phyloP scores from a whole-genome alignment of 768 basidiomycete species.

The Neoboletus brunneissimus region DNA sequence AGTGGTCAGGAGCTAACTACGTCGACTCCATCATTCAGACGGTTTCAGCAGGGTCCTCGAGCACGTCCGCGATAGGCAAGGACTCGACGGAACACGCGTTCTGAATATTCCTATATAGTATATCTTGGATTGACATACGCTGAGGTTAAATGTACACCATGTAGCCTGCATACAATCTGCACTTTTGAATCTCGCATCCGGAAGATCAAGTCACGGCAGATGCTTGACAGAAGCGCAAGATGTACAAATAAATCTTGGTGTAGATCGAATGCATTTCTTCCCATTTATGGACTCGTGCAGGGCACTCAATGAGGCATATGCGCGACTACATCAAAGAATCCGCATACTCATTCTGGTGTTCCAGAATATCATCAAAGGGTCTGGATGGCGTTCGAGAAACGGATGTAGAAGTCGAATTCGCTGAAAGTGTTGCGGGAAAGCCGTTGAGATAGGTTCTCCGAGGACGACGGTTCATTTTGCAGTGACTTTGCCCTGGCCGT shows the following conservation, averaged over 20 bases:
- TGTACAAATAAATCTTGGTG: conserved; percentile 12
- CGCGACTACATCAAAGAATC: conserved; percentile 6
- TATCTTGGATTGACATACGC: background rate
- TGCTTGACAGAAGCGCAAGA: conserved; percentile 5
- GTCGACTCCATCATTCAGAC: conserved; percentile 82
- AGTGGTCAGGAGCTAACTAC: conserved; percentile 95
- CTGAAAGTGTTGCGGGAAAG: conserved; percentile 8
- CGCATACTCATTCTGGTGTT: background rate
- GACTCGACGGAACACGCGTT: conserved; percentile 91
- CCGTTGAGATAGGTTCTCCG: conserved; percentile 9
- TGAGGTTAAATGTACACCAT: conserved; percentile 1
- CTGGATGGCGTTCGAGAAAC: background rate
- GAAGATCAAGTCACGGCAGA: conserved; percentile 8
- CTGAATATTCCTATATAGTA: conserved; percentile 31
- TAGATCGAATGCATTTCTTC: conserved; percentile 3
- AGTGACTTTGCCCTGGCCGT: background rate
- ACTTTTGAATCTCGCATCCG: background rate
- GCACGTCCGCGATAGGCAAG: conserved; percentile 77
- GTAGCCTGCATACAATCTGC: background rate
- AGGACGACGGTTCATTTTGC: conserved; percentile 8
- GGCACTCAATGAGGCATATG: background rate
- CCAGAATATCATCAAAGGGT: background rate
- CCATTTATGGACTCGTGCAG: background rate
- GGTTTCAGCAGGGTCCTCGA: conserved; percentile 85
- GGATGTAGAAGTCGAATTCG: conserved; percentile 3